Conservation (phyloP, 202 grass and related monocot genomes). For the Musa balbisiana region DNA sequence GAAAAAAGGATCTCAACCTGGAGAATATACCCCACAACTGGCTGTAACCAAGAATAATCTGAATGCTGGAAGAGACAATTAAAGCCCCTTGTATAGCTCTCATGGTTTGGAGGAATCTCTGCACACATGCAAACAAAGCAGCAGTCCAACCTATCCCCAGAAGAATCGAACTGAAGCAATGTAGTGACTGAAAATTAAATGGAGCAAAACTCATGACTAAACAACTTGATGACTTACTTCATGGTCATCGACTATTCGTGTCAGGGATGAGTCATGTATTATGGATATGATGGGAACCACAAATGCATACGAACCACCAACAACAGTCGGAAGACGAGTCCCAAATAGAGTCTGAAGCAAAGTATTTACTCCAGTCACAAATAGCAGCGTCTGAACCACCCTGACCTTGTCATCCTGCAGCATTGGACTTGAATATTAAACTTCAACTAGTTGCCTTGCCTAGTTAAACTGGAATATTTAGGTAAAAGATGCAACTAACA, state of each 20-base stretch:
- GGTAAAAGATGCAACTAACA: too few species aligned
- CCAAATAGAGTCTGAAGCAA: conserved; percentile 90
- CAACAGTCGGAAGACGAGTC: conserved; percentile 70
- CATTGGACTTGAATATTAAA: not conserved
- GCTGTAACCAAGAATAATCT: conserved; percentile 96
- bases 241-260: conserved; percentile 50
- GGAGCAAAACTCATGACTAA: not conserved
- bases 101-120: conserved; percentile 97
- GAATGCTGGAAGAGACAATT: conserved; percentile 95
- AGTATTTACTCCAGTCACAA: conserved; percentile 95
- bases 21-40: conserved; percentile 98
- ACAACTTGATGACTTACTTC: conserved; percentile 30
- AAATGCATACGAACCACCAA: conserved; percentile 87
- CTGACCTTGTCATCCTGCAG: conserved; percentile 83
- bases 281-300: conserved; percentile 79
- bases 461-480: too few species aligned
- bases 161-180: not conserved
- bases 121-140: not conserved
- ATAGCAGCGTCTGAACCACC: conserved; percentile 88
- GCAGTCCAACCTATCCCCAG: not conserved
- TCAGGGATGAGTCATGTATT: conserved; percentile 63
- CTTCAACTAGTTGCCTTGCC: too few species aligned
- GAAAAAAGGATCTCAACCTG: conserved; percentile 30
- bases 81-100: conserved; percentile 86
- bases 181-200: not conserved